A percentile compares a stretch with the other conserved stretches of the same genome.
phyloP scores from a whole-genome alignment of 176 grass and related monocot species.

The Cenchrus fungigraminus region DNA sequence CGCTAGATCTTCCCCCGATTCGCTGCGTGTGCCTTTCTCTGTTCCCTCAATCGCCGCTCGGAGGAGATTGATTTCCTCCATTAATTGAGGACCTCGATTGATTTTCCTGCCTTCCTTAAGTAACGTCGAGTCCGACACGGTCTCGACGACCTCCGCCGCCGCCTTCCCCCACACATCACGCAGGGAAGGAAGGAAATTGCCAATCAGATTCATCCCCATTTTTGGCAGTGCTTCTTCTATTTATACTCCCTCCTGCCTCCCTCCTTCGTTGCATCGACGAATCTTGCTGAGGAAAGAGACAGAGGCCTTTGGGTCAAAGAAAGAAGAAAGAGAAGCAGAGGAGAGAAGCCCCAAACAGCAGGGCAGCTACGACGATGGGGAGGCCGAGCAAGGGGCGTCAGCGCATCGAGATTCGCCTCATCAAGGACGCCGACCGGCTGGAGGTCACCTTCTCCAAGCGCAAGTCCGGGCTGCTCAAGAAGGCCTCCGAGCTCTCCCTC shows the following conservation, averaged over 20 bases:
- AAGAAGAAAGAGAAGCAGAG: not conserved
- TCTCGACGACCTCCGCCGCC: not conserved
- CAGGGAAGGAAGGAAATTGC: not conserved
- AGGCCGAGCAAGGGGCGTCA: constrained; percentile 28
- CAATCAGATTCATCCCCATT: not conserved
- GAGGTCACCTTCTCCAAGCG: constrained; percentile 52
- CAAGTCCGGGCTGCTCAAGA: constrained; percentile 54
- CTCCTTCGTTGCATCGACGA: not conserved
- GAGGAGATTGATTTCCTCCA: constrained; percentile 6
- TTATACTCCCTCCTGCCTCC: not conserved
- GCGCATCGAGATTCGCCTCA: constrained; percentile 33
- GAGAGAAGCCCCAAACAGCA: not conserved
- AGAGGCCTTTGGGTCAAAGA: not conserved
- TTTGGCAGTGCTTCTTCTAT: not conserved
- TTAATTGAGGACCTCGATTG: not conserved
- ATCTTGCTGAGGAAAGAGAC: not conserved
- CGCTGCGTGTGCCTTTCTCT: not conserved
- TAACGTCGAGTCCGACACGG: not conserved
- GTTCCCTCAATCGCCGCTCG: not conserved
- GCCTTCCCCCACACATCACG: not conserved
- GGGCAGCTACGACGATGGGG: not conserved
- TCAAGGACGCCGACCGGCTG: constrained; percentile 25
- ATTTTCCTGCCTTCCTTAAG: not conserved
- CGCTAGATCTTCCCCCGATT: not conserved
- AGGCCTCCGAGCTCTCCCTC: constrained; percentile 58